These are phyloP conservation scores for Rhizopus sp. DNA, from an alignment of 371 early-diverging fungal genomes.

Conservation along the genomic window DNA sequence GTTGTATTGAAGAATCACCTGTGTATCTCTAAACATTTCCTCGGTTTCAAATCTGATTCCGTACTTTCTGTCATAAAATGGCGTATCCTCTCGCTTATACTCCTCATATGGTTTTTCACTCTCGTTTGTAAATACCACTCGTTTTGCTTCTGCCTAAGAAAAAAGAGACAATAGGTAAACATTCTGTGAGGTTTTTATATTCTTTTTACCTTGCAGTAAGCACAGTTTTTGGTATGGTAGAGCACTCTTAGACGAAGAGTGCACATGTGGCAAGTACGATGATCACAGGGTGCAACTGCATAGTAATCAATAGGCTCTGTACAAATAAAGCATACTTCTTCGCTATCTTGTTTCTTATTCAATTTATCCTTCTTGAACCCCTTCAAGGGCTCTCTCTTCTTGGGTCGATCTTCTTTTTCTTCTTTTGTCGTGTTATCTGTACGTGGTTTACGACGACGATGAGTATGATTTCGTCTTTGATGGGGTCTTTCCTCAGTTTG, in stretches of 20 bases:
- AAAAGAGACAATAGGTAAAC: neutral
- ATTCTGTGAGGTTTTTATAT: neutral
- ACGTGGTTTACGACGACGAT: neutral
- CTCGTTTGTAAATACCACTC: conserved; percentile 61
- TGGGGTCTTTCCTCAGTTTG: neutral
- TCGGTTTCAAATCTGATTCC: conserved; percentile 74
- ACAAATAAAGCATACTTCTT: conserved; percentile 87
- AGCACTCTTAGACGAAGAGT: conserved; percentile 86
- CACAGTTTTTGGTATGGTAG: conserved; percentile 83
- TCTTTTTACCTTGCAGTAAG: conserved; percentile 85
- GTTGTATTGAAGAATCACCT: conserved; percentile 75
- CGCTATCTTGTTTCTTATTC: conserved; percentile 31
- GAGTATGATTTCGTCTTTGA: neutral
- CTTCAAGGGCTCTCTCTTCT: conserved; percentile 4
- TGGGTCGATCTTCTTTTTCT: neutral
- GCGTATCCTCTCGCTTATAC: conserved; percentile 52
- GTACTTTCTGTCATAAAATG: conserved; percentile 64
- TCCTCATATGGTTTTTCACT: conserved; percentile 59
- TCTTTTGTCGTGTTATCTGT: neutral
- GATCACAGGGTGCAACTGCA: conserved; percentile 90
- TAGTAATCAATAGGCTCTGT: conserved; percentile 79
- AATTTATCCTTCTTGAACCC: conserved; percentile 9
- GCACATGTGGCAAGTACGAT: conserved; percentile 90
- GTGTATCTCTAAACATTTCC: conserved; percentile 71
- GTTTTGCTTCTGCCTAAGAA: conserved; percentile 19